These are phyloP conservation scores for Cladosporium colombiae DNA, from an alignment of 2,329 filamentous ascomycete genomes.

Conservation along the genomic window DNA sequence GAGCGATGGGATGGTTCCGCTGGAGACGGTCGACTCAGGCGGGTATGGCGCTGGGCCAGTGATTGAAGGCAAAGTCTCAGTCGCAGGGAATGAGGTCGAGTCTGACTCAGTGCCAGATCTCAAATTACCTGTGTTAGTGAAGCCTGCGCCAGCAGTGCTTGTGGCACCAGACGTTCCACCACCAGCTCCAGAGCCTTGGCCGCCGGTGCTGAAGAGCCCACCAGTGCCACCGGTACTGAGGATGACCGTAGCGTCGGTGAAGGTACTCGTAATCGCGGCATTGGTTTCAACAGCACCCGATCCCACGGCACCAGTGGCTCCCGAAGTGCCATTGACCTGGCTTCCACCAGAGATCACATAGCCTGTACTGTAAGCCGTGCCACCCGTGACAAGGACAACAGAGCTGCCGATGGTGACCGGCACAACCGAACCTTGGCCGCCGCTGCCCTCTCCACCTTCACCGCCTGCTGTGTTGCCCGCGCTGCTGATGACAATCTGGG, in stretches of 20 bases:
- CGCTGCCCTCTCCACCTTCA: neutral
- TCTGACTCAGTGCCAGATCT: slow-evolving; percentile 15
- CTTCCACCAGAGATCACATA: slow-evolving; percentile 10
- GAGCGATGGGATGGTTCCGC: neutral
- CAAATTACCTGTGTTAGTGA: neutral
- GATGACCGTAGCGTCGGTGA: neutral
- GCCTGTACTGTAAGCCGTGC: slow-evolving; percentile 28
- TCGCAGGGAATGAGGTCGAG: neutral
- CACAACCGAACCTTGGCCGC: neutral
- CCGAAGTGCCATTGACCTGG: neutral
- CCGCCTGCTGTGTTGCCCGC: neutral
- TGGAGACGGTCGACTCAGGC: neutral
- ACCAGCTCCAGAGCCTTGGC: slow-evolving; percentile 12
- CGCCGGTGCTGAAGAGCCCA: slow-evolving; percentile 23
- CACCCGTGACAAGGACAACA: slow-evolving; percentile 24
- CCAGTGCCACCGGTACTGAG: slow-evolving; percentile 20
- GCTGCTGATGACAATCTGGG: slow-evolving; percentile 5
- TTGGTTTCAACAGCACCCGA: slow-evolving; percentile 22
- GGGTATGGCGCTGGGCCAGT: slow-evolving; percentile 5
- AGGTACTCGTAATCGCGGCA: neutral
- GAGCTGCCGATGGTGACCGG: slow-evolving; percentile 8
- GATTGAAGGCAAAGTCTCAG: neutral
- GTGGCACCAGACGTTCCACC: neutral
- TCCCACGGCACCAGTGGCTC: slow-evolving; percentile 23
- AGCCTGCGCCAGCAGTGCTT: slow-evolving; percentile 1